Base-by-base conservation (phyloP, 495 filamentous ascomycete species). In the Penicillium macrosclerotiorum region DNA sequence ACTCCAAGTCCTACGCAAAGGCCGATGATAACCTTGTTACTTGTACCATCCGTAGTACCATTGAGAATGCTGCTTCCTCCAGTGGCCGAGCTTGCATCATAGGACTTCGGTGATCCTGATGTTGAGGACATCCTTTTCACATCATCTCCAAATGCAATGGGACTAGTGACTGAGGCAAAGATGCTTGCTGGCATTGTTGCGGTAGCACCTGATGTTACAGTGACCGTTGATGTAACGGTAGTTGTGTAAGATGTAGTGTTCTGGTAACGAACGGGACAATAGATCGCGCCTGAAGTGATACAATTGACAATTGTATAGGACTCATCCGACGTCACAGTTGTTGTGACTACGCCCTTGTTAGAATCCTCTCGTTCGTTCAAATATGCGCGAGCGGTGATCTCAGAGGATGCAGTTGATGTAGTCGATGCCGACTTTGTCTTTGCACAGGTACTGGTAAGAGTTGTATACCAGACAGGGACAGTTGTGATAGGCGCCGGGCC, bases 401-500 rank as follows among this genome's bases (percentile, higher is more conserved):
- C 22, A 13, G 48, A 14, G 3, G 48, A 32, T 6, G 42, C 13
- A 0, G 55, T 46, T 6, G 63, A 25, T 13, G 58, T 54, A 27
- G 40, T 22, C n/a, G n/a, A n/a, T n/a, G n/a, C n/a, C n/a, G n/a
- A n/a, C 17, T 63, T 46, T 32, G 54, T 54, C 23, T 37, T 33
- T 8, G 71, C 74, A 54, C 78, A 82, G 2, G 58, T 51, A 34
- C 67, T 63, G 18, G 69, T 65, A 12, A 81, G 47, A 1, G 71
- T 77, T 3, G 76, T 81, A 56, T 75, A 76, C 48, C 68, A 82
- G 42, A 82, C 60, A 0, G 76, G 73, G 14, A 71, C 66, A 5
- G 67, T 67, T 0, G 71, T 75, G 24, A 62, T 58, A 5, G 72
- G 63, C 7, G 58, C 42, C 2, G 74, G 76, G 5, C 77, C 78